Base-by-base conservation (phyloP, 2,329 filamentous ascomycete genomes). In the Mariannaea elegans region DNA sequence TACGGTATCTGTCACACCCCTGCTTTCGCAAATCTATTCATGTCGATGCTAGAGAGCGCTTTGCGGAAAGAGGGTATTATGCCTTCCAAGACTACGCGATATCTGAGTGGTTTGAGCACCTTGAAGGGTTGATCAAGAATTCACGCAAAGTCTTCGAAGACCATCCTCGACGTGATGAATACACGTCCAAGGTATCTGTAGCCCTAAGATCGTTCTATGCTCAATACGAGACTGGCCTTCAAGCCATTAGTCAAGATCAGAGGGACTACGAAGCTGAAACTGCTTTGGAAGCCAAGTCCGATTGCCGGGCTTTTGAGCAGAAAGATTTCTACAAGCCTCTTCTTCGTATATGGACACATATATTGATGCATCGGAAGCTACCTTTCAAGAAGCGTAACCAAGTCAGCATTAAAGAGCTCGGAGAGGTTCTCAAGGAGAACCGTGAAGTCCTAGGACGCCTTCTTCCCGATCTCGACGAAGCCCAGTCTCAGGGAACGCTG, bases 41-140 rank as follows among this genome's bases (percentile, higher is more conserved):
- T 2, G 53, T 69, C 2, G 16, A 54, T 0, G 23, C 63, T 0
- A 60, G 72, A 12, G 36, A 56, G 6, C 0, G 53, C 0, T 66
- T 58, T 16, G 66, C 67, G 7, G 46, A 51, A 3, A 14, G 62
- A 0, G 77, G 77, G 0, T 69, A 66, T 45, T 79, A 75, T 53
- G 67, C 72, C 1, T 76, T 80, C 41, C 74, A 76, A 14, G 77
- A 80, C 47, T 80, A 80, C 29, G 76, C 76, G 0, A 56, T 70
- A 5, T 66, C 76, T 1, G 65, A 74, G 24, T 79, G 76, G 77
- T 61, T 65, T 18, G 44, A 61, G 13, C 77, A 80, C 54, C 44
- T 79, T 9, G 48, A 67, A 4, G 63, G 48, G 0, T 44, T 75
- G 19, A 53, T 74, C 8, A 19, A 54, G 7, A 54, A 41, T 4